These are phyloP conservation scores for Paratinospora sagittata DNA, from an alignment of 164 flowering plant species.

Conservation along the genomic window DNA sequence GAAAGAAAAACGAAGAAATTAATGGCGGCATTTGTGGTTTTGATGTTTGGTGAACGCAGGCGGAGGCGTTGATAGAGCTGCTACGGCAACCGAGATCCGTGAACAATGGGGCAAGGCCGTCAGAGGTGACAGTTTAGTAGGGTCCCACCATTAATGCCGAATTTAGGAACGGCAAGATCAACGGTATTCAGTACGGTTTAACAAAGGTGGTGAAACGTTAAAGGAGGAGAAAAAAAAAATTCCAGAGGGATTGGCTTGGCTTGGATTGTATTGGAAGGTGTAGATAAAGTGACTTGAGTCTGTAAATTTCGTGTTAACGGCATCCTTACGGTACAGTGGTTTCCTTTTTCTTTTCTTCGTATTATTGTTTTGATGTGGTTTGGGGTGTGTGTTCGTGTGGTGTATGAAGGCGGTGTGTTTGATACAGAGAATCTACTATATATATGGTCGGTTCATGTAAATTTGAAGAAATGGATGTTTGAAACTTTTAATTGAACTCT, in stretches of 20 bases:
- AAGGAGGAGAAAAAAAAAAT: not conserved
- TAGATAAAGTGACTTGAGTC: not conserved
- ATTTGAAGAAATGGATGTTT: not conserved
- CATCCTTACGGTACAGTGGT: not conserved
- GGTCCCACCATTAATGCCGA: not conserved
- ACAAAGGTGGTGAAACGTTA: not conserved
- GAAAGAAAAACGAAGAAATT: no score
- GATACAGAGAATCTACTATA: not conserved
- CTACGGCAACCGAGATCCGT: slow-evolving; percentile 87
- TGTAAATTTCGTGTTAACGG: not conserved
- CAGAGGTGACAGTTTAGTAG: slow-evolving; percentile 34
- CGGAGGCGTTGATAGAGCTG: slow-evolving; percentile 62
- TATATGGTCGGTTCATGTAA: not conserved
- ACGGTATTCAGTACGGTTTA: no score
- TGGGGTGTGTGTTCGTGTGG: not conserved
- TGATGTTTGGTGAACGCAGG: slow-evolving; percentile 32
- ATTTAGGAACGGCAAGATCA: not conserved
- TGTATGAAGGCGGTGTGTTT: not conserved
- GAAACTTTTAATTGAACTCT: no score
- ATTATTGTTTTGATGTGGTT: not conserved
- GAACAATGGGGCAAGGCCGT: slow-evolving; percentile 42
- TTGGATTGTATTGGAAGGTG: not conserved
- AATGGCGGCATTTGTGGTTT: not conserved
- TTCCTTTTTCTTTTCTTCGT: not conserved
- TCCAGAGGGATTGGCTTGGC: not conserved